phyloP scores from a whole-genome alignment of 768 basidiomycete genomes.

The Psilocybe tampanensis region DNA sequence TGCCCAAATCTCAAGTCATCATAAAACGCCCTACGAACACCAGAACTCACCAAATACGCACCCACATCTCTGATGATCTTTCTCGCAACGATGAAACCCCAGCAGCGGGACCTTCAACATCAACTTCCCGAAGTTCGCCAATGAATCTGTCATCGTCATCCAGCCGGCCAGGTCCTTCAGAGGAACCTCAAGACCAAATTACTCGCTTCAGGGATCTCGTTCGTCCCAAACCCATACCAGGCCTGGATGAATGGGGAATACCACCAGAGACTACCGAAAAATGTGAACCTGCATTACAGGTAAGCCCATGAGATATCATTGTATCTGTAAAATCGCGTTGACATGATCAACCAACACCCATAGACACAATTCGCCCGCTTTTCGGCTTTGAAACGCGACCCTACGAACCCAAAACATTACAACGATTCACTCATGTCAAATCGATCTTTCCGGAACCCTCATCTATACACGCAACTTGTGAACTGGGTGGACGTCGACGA shows the following conservation, averaged over 20 bases:
- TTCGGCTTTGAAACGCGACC: slow-evolving; percentile 65
- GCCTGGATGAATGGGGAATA: slow-evolving; percentile 77
- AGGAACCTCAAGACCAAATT: slow-evolving; percentile 48
- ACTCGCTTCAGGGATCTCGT: slow-evolving; percentile 56
- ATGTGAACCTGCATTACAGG: slow-evolving; percentile 67
- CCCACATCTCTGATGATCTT: slow-evolving; percentile 52
- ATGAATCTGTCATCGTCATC: slow-evolving; percentile 17
- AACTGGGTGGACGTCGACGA: slow-evolving; percentile 94
- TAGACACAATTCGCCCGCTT: slow-evolving; percentile 86
- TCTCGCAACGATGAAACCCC: slow-evolving; percentile 15
- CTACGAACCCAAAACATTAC: slow-evolving; percentile 77
- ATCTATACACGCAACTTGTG: slow-evolving; percentile 93
- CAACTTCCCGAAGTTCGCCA: slow-evolving; percentile 14
- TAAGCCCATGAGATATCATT: slow-evolving; percentile 23
- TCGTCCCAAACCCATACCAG: slow-evolving; percentile 64
- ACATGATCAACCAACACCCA: background rate
- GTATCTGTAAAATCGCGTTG: background rate
- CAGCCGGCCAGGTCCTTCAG: slow-evolving; percentile 10
- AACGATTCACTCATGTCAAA: slow-evolving; percentile 95
- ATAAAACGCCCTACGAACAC: slow-evolving; percentile 55
- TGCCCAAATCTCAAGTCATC: slow-evolving; percentile 58
- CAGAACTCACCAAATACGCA: slow-evolving; percentile 51
- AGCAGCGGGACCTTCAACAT: slow-evolving; percentile 12
- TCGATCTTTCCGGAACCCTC: slow-evolving; percentile 93
- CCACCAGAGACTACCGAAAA: slow-evolving; percentile 55